Evolutionary conservation across 1,139 yeast species (phyloP), one percentile per base, ranked within the genome.

Genomic region (Lodderomyces orthopsilosis): DNA sequence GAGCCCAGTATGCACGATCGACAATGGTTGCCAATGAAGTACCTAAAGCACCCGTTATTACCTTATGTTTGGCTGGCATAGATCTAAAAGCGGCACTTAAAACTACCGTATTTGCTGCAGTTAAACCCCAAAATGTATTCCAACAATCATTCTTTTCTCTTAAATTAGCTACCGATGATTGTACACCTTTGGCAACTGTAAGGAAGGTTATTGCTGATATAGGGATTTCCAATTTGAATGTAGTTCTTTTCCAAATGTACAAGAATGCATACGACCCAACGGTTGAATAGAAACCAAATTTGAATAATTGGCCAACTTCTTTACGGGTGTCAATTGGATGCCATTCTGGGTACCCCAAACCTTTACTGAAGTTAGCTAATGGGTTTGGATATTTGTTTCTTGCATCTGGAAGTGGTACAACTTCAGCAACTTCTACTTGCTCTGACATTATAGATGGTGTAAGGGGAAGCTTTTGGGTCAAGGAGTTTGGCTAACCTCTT

Each of bases 111-210:
- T 71, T 71, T 50, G 75, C 77, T 24, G 68, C 59, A 35, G 67
- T 71, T 41, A 71, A 71, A 17, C 68, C 77, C 68, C 72, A 65
- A 54, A 73, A 70, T 10, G 70, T 66, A 59, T 73, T 73, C 78
- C 78, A 73, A 37, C 73, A 75, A 57, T 73, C 78, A 52, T 71
- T 71, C 57, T 63, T 70, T 54, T 72, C 76, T 62, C 78, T 67
- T 53, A 73, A 61, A 56, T 73, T 73, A 48, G 77, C 64, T 40
- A 68, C 48, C 32, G 67, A 59, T 24, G 74, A 70, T 41, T 46
- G 48, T 22, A 50, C 45, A 32, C 52, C 53, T 56, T 64, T 70
- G 41, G 70, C 54, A 41, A 69, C 74, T 38, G 74, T 68, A 38
- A 75, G 70, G 42, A 73, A 66, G 44, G 71, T 68, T 41, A 71